phyloP scores from a whole-genome alignment of 139 green algal genomes.

The Penium margaritaceum region DNA sequence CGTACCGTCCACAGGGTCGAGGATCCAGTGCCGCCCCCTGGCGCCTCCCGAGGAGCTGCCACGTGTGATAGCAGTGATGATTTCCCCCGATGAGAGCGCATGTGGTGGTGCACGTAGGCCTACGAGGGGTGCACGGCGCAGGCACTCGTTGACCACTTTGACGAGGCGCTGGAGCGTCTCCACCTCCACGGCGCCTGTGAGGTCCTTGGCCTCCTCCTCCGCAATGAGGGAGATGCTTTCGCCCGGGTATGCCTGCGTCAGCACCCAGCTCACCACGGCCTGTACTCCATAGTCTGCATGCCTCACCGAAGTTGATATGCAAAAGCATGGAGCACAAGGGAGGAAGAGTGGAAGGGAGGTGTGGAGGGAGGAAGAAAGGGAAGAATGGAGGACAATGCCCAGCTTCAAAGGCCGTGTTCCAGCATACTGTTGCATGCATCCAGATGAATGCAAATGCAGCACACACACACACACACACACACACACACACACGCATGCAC shows the following conservation, averaged over 20 bases:
- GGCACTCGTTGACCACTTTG: constrained; percentile 68
- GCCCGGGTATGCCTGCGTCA: constrained; percentile 21
- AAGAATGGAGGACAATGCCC: too few relatives aligned
- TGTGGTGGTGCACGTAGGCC: constrained; percentile 1
- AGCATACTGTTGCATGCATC: too few relatives aligned
- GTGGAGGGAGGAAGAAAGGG: too few relatives aligned
- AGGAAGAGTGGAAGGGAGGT: too few relatives aligned
- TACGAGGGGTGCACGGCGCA: constrained; percentile 30
- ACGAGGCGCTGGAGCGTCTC: constrained; percentile 64
- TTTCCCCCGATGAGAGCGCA: constrained; percentile 17
- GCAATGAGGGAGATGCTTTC: constrained; percentile 44
- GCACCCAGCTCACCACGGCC: constrained; percentile 45
- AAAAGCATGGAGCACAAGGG: too few relatives aligned
- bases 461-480: too few relatives aligned
- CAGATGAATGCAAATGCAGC: too few relatives aligned
- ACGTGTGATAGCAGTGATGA: constrained; percentile 44
- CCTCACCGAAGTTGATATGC: too few relatives aligned
- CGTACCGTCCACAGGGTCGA: constrained; percentile 56
- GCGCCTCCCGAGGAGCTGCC: constrained; percentile 37
- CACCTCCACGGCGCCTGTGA: constrained; percentile 27
- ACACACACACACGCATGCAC: too few relatives aligned
- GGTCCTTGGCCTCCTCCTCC: constrained; percentile 49
- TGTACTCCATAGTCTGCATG: constrained; percentile 54
- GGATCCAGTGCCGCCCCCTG: constrained; percentile 47
- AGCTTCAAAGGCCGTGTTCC: too few relatives aligned